These are phyloP conservation scores for Drosera spatulata DNA, from an alignment of 179 eudicot species.

Conservation along the genomic window DNA sequence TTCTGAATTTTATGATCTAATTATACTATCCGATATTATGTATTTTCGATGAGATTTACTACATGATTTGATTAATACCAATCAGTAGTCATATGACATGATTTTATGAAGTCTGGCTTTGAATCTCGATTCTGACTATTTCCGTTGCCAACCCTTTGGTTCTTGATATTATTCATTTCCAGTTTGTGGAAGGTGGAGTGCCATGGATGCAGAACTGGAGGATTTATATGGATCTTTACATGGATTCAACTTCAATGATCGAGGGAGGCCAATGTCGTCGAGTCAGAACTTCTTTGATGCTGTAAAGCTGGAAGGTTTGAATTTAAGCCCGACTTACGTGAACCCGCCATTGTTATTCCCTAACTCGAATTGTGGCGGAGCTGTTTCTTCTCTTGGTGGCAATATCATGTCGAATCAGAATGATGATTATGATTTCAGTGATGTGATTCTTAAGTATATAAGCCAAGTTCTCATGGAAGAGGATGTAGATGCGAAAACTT, in stretches of 20 bases:
- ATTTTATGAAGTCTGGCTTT: too few species aligned
- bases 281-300: constrained; percentile 17
- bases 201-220: constrained; percentile 35
- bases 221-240: constrained; percentile 32
- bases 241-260: constrained; percentile 32
- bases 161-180: constrained; percentile 3
- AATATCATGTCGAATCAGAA: constrained; percentile 10
- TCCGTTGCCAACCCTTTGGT: background rate
- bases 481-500: constrained; percentile 24
- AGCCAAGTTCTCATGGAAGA: constrained; percentile 43
- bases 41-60: too few species aligned
- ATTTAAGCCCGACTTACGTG: constrained; percentile 10
- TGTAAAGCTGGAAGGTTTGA: constrained; percentile 13
- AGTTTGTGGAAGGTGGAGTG: constrained; percentile 7
- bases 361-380: constrained; percentile 8
- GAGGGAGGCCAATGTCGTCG: constrained; percentile 11
- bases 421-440: constrained; percentile 34
- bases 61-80: too few species aligned
- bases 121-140: background rate
- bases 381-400: constrained; percentile 13
- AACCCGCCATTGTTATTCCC: constrained; percentile 6
- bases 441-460: constrained; percentile 34
- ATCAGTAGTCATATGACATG: too few species aligned
- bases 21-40: too few species aligned
- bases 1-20: too few species aligned